Evolutionary conservation across 1,139 yeast genomes (phyloP).

Genomic region (Nakaseomyces kungkrabaensis): DNA sequence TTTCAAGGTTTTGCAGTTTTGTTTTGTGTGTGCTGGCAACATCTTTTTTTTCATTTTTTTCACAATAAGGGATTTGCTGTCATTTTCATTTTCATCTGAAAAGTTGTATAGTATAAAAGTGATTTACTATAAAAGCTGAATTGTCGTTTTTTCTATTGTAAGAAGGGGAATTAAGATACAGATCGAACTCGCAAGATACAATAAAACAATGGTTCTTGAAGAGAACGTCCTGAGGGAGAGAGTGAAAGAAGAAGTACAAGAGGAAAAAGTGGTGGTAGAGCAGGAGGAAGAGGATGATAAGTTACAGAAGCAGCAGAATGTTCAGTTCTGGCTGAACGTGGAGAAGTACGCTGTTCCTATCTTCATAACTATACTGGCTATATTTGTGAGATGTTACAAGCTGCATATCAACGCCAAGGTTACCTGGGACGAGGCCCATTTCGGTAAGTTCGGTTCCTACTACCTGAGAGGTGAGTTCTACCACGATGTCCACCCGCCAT

Average conservation of each 20-base stretch:
- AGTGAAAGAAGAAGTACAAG: not conserved
- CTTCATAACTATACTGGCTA: conserved; percentile 53
- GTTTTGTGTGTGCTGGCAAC: too few relatives aligned
- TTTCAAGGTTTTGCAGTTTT: too few relatives aligned
- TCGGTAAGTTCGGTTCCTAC: conserved; percentile 91
- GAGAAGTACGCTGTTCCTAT: conserved; percentile 47
- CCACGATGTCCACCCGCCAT: conserved; percentile 97
- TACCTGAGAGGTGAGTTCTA: conserved; percentile 88
- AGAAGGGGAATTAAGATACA: too few relatives aligned
- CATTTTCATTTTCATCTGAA: too few relatives aligned
- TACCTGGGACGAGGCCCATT: conserved; percentile 97
- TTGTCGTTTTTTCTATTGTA: too few relatives aligned
- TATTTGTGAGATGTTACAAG: conserved; percentile 63
- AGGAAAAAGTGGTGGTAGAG: not conserved
- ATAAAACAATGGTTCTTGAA: not conserved
- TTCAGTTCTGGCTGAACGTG: conserved; percentile 24
- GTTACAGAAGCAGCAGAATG: conserved; percentile 3
- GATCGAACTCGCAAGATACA: too few relatives aligned
- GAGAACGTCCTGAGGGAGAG: conserved; percentile 5
- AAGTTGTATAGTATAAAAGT: not conserved
- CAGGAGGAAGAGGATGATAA: not conserved
- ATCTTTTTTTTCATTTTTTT: too few relatives aligned
- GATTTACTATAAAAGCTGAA: too few relatives aligned
- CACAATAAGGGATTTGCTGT: too few relatives aligned
- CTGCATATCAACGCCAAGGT: conserved; percentile 64